Evolutionary conservation across 2,329 filamentous ascomycete species (phyloP), one percentile per base, ranked within the genome.

Genomic region (Clonostachys solani): DNA sequence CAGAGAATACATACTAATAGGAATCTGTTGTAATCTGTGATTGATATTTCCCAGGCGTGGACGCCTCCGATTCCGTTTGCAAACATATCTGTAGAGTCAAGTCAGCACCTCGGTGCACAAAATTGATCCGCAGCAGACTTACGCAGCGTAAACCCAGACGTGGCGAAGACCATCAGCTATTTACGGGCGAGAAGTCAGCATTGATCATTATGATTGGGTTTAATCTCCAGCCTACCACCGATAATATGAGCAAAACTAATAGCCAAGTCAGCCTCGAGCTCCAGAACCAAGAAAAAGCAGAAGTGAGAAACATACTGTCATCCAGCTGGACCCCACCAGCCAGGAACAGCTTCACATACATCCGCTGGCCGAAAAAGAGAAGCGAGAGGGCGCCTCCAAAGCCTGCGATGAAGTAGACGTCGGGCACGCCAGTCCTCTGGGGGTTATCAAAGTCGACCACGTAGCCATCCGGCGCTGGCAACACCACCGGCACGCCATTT

Each of bases 361-460:
- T 37, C 12, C 60, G 49, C 40, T 63, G 61, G 1, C 46, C 33
- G 8, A 62, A 33, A 7, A 57, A 52, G 12, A 59, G 19, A 3
- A n/a, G 48, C 10, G 13, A 52, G 41, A 54, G 47, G 1, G 55
- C 49, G 5, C 56, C 18, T 1, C 50, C 58, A 42, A 59, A 61
- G 3, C 62, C 41, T 33, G 53, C 50, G n/a, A 59, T 62, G 3
- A 52, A 48, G 29, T 44, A 29, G 19, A 43, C 50, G 19, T 50
- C 52, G 18, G 38, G 33, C 40, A 42, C 52, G 38, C 38, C 50
- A 34, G 50, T 52, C 3, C 38, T 46, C 13, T 49, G 50, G 1
- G 62, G 62, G 38, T 63, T 49, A 5, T 55, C 56, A 40, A 65
- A 64, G 37, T 65, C 49, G 19, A 64, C 59, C 1, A 50, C 45